These are phyloP conservation scores for Graphiopsis chlorocephala DNA, from an alignment of 2,329 filamentous ascomycete species.

Conservation along the genomic window DNA sequence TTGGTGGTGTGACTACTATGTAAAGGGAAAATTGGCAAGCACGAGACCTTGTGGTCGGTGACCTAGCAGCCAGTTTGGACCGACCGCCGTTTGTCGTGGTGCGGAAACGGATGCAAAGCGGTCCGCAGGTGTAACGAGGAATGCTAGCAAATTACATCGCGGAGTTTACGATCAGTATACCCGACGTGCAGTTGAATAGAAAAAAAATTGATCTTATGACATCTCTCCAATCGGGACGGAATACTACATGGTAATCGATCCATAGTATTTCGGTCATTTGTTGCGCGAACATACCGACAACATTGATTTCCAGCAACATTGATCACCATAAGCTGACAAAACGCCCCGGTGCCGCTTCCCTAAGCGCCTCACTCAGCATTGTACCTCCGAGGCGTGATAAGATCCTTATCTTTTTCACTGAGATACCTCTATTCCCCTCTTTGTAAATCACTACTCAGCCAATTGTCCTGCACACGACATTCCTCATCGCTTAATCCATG, in stretches of 20 bases:
- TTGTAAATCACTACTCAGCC: slow-evolving; percentile 3
- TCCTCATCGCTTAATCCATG: not conserved
- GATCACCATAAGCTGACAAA: slow-evolving; percentile 4
- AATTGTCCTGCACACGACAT: not conserved
- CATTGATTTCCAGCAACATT: not conserved
- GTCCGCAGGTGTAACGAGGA: not conserved
- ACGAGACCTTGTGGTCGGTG: not conserved
- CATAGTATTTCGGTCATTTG: not conserved
- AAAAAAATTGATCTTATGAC: not conserved
- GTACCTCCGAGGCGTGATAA: not conserved
- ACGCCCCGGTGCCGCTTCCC: not conserved
- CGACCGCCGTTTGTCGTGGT: not conserved
- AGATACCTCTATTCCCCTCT: not conserved
- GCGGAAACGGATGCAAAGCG: not conserved
- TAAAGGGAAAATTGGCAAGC: not conserved
- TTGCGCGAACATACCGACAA: not conserved
- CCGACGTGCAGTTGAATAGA: not conserved
- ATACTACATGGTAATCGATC: not conserved
- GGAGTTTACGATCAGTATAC: not conserved
- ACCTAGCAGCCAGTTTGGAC: not conserved
- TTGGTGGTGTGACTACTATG: not conserved
- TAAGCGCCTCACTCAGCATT: slow-evolving; percentile 3
- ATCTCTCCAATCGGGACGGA: not conserved
- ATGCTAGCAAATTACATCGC: not conserved
- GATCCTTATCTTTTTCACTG: not conserved